phyloP scores from a whole-genome alignment of 768 basidiomycete species.

The Leucocoprinus leucothites region DNA sequence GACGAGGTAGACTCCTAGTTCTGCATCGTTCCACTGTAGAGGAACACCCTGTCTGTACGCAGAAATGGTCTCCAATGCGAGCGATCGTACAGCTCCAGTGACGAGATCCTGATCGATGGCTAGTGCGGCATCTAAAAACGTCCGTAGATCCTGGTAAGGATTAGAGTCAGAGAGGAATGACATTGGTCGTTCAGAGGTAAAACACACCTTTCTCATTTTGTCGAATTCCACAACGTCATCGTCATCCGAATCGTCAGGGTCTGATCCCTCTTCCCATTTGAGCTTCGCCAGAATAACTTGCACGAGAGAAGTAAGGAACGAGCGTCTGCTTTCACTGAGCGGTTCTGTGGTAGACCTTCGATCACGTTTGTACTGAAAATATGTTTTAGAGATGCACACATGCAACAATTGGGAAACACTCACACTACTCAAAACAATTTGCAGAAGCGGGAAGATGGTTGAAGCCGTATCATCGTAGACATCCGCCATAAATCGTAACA shows the following conservation, averaged over 20 bases:
- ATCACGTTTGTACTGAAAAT: conserved; percentile 71
- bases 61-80: conserved; percentile 74
- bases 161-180: conserved; percentile 4
- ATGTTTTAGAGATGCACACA: conserved; percentile 6
- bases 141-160: conserved; percentile 67
- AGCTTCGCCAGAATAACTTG: conserved; percentile 81
- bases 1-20: conserved; percentile 89
- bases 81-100: conserved; percentile 66
- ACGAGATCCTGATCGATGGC: conserved; percentile 85
- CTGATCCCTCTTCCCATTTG: conserved; percentile 85
- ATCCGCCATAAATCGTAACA: conserved; percentile 88
- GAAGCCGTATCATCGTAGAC: conserved; percentile 86
- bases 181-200: neutral
- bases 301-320: conserved; percentile 77
- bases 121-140: conserved; percentile 83
- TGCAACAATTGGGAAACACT: conserved; percentile 25
- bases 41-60: conserved; percentile 59
- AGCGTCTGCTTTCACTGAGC: conserved; percentile 61
- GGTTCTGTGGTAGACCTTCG: conserved; percentile 59
- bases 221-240: conserved; percentile 85
- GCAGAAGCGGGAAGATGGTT: conserved; percentile 80
- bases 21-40: conserved; percentile 89
- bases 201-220: conserved; percentile 73
- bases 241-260: conserved; percentile 81
- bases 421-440: conserved; percentile 71